Evolutionary conservation across 2,329 filamentous ascomycete species (phyloP).

Genomic region (Rhynchosporium agropyri): DNA sequence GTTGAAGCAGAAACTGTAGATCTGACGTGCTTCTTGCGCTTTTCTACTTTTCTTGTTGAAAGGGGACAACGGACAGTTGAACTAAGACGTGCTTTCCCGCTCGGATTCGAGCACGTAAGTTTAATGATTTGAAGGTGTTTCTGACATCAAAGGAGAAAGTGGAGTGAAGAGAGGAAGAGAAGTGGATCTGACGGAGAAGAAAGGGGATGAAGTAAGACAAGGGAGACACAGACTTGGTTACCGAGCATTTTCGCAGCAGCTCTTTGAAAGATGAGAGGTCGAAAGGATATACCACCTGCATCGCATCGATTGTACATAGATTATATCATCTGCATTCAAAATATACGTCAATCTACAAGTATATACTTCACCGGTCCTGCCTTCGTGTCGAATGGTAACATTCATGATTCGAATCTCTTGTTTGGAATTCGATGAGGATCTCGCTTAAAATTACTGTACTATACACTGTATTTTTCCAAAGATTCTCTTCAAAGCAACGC

Average conservation of each 20-base stretch:
- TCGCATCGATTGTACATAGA: constrained; percentile 9
- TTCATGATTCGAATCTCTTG: too few relatives aligned
- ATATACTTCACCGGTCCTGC: too few relatives aligned
- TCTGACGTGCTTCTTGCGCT: not conserved
- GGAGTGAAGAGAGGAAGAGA: not conserved
- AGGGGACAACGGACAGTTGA: not conserved
- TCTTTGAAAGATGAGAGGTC: not conserved
- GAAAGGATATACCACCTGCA: constrained; percentile 4
- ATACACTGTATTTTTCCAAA: too few relatives aligned
- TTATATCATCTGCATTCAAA: too few relatives aligned
- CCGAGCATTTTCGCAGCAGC: constrained; percentile 1
- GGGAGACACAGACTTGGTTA: not conserved
- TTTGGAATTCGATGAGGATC: not conserved
- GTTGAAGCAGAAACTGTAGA: constrained; percentile 74
- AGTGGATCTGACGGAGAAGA: not conserved
- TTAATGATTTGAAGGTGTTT: too few relatives aligned
- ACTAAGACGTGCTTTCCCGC: not conserved
- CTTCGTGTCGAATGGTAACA: not conserved
- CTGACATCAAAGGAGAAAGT: not conserved
- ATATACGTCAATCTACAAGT: not conserved
- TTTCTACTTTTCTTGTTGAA: not conserved
- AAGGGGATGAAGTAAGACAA: not conserved
- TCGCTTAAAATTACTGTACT: not conserved
- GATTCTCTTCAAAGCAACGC: not conserved
- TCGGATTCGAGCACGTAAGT: not conserved